These are phyloP conservation scores for Fennellomyces sp. DNA, from an alignment of 371 early-diverging fungal genomes.

Conservation along the genomic window DNA sequence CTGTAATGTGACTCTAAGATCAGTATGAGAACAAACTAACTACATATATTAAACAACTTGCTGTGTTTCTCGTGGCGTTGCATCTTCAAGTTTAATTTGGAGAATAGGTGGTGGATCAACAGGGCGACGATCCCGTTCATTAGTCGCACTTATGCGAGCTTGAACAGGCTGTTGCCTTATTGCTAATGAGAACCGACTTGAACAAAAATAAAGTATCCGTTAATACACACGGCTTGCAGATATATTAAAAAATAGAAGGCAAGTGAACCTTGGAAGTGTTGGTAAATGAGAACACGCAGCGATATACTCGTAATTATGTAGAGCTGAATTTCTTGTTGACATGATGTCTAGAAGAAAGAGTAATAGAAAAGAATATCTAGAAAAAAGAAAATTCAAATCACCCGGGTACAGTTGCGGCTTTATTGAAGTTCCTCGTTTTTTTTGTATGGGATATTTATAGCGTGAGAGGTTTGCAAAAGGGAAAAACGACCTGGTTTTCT, in stretches of 20 bases:
- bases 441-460: neutral
- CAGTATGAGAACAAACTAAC: neutral
- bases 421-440: neutral
- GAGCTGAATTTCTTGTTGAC: neutral
- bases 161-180: slow-evolving; percentile 26
- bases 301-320: slow-evolving; percentile 16
- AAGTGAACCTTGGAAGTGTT: slow-evolving; percentile 10
- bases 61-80: slow-evolving; percentile 16
- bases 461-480: neutral
- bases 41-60: neutral
- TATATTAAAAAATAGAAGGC: neutral
- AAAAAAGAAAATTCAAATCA: no score
- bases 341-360: neutral
- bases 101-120: slow-evolving; percentile 28
- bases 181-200: slow-evolving; percentile 13
- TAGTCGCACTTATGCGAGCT: slow-evolving; percentile 20
- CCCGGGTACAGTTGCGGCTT: slow-evolving; percentile 1
- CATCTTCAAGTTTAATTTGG: slow-evolving; percentile 19
- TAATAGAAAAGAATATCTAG: neutral
- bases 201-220: neutral
- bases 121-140: slow-evolving; percentile 23
- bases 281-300: slow-evolving; percentile 15
- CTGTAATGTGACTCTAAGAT: slow-evolving; percentile 21
- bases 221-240: neutral
- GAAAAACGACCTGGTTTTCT: neutral